Evolutionary conservation across 495 filamentous ascomycete genomes (phyloP), one percentile per base, ranked within the genome.

Genomic region (Jackrogersella multiformis): DNA sequence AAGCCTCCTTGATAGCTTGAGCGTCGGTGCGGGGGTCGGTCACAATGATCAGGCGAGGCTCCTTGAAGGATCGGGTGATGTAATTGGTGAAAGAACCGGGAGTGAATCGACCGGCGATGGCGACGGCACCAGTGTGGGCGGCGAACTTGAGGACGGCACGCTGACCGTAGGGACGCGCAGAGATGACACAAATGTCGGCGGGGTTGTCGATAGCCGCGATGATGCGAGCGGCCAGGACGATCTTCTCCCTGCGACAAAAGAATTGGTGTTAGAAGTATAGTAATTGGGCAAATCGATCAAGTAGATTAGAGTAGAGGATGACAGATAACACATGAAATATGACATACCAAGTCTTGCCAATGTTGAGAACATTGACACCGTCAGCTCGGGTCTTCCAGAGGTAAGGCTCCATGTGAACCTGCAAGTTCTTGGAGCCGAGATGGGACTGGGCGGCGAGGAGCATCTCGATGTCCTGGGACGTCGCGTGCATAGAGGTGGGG

Each of bases 61-160:
- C 95, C 90, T 97, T 98, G 91, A 99, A 99, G 74, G 95, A 97
- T 78, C 95, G 96, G 80, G 95, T 99, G 89, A 97, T 99, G 91
- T 99, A 99, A 86, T 99, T 99, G 87, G 95, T 99, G 90, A 99
- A 99, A 81, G 96, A 97, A 87, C 95, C 95, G 76, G 95, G 95
- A 77, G 95, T 99, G 89, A 99, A 99, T 81, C 95, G 94, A 85
- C 95, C 95, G 74, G 95, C 96, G 79, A 99, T 99, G 79, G 95
- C 92, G 76, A 92, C 92, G 77, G 94, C 93, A 82, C 95, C 94
- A 72, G 94, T 99, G 87, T 99, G 93, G 64, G 91, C 84, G 74
- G 94, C 94, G 85, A 97, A 99, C 88, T 99, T 99, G 79, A 99
- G 89, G 80, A 97, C 95, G 77, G 95, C 94, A 82, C 95, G 95